phyloP scores from a whole-genome alignment of 495 filamentous ascomycete species.

The Talaromyces adpressus region DNA sequence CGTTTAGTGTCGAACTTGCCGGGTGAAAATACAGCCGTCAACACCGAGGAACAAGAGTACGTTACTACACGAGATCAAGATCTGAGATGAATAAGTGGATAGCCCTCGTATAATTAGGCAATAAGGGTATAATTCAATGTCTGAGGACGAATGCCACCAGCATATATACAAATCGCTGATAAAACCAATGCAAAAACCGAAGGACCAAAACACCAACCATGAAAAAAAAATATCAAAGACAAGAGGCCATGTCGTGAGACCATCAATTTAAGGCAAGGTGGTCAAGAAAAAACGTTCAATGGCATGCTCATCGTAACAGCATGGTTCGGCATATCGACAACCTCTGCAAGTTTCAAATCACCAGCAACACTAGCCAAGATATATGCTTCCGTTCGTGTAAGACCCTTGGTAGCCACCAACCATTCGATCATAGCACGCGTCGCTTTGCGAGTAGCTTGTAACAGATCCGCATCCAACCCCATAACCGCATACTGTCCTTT shows the following conservation, averaged over 20 bases:
- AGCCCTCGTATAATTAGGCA: too few species aligned
- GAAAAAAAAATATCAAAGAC: not conserved
- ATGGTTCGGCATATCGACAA: constrained; percentile 45
- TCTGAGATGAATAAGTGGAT: not conserved
- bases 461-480: constrained; percentile 35
- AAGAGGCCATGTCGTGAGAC: not conserved
- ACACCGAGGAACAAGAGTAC: not conserved
- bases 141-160: not conserved
- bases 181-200: not conserved
- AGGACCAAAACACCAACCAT: not conserved
- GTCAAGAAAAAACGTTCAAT: constrained; percentile 28
- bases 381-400: constrained; percentile 39
- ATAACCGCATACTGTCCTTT: constrained; percentile 39
- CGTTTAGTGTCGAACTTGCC: too few species aligned
- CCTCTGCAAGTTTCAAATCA: constrained; percentile 38
- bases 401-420: constrained; percentile 36
- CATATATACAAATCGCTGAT: not conserved
- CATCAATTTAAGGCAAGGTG: not conserved
- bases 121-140: not conserved
- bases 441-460: constrained; percentile 38
- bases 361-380: constrained; percentile 42
- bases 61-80: not conserved
- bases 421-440: constrained; percentile 36
- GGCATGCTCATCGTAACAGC: constrained; percentile 40
- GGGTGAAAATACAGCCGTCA: too few species aligned